Conservation (phyloP, 768 basidiomycete genomes). For the Leccinum boreale region DNA sequence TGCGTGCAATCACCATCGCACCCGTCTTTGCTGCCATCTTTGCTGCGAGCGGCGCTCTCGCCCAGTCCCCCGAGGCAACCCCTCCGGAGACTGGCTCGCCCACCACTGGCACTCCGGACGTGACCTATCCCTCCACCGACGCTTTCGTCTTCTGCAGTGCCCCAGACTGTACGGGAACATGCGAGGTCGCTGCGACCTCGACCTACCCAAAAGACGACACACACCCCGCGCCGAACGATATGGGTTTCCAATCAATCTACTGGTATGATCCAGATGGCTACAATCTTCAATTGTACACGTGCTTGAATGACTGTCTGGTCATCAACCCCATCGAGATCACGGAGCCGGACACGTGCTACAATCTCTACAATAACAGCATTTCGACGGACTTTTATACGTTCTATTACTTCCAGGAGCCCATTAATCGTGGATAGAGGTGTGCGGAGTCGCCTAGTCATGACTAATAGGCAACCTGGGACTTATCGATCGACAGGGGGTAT, state of each 20-base stretch:
- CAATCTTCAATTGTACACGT: not conserved
- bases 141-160: conserved; percentile 1
- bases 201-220: not conserved
- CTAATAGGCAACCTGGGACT: not conserved
- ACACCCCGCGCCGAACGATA: not conserved
- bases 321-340: not conserved
- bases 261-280: not conserved
- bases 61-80: not conserved
- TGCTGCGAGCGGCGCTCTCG: not conserved
- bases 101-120: not conserved
- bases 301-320: not conserved
- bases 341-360: not conserved
- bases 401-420: not conserved
- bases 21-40: not conserved
- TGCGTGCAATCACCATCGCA: not conserved
- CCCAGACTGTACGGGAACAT: conserved; percentile 2
- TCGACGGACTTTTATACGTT: not conserved
- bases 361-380: not conserved
- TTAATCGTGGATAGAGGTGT: not conserved
- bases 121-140: not conserved
- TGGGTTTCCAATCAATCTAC: not conserved
- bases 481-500: not conserved
- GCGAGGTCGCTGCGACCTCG: not conserved
- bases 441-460: not conserved
- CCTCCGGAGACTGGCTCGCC: not conserved